phyloP scores from a whole-genome alignment of 1,284 basidiomycete genomes.

The Takashimella tepidaria region DNA sequence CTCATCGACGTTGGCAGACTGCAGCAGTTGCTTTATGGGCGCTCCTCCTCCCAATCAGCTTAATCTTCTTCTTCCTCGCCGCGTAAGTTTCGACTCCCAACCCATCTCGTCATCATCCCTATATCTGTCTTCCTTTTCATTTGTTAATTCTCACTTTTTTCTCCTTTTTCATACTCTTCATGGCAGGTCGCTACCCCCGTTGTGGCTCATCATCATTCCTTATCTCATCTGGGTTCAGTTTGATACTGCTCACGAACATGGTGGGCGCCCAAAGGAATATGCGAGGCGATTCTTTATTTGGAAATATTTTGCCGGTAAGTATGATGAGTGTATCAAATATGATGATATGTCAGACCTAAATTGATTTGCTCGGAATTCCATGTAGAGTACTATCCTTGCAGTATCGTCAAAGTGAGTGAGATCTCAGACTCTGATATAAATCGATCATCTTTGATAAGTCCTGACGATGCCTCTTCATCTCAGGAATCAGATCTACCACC shows the following conservation, averaged over 20 bases:
- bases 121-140: background rate
- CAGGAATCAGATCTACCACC: conserved; percentile 83
- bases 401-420: conserved; percentile 29
- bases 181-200: conserved; percentile 72
- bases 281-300: conserved; percentile 67
- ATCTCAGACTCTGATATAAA: background rate
- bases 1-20: conserved; percentile 68
- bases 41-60: conserved; percentile 64
- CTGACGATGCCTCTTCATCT: background rate
- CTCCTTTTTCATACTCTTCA: background rate
- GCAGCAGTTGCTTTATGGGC: conserved; percentile 83
- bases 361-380: too few species aligned
- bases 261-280: conserved; percentile 74
- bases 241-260: conserved; percentile 71
- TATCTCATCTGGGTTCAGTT: conserved; percentile 80
- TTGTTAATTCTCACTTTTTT: too few species aligned
- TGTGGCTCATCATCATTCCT: conserved; percentile 79
- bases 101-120: background rate
- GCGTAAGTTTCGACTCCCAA: conserved; percentile 60
- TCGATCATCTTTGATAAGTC: too few species aligned
- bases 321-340: too few species aligned
- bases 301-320: conserved; percentile 52
- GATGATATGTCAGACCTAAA: too few species aligned
- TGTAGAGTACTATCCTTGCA: conserved; percentile 81
- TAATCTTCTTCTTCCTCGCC: conserved; percentile 67